Base-by-base conservation (phyloP, 2,329 filamentous ascomycete species). In the Coniella lustricola region DNA sequence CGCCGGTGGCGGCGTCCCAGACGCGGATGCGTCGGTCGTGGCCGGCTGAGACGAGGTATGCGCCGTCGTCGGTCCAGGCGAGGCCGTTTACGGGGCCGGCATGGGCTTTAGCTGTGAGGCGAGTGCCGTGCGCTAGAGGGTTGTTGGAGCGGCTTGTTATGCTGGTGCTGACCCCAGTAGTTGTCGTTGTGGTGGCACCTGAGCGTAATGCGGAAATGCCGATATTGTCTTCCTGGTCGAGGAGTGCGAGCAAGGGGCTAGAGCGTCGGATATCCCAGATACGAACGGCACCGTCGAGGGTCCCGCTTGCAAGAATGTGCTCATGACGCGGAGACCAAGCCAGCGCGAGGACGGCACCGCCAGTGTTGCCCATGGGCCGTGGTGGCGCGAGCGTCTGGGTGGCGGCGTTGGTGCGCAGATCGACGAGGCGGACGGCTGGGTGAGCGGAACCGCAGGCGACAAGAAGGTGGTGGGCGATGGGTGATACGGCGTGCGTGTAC, bases 401-500 rank as follows among this genome's bases (percentile, higher is more conserved):
- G 41, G 77, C 81, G 14, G 89, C 78, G 2, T 89, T 89, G 1
- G 90, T 90, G 45, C 87, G 85, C 31, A 96, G 74, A 62, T 97
- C 91, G 5, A 96, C 81, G 7, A 97, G 77, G 14, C 90, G 82
- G 13, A 95, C 85, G 21, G 86, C 77, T 7, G 88, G 87, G 61
- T 93, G 83, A 55, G 94, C 89, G 0, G 90, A 94, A 1, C 87
- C 90, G 59, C 89, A 93, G 9, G 91, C 90, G 9, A 96, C 86
- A 3, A 95, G 76, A 0, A 95, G 73, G 59, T 90, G 76, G 45
- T 79, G 70, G 48, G 88, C 77, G 50, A 90, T 70, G 36, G 83
- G 77, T 1, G 90, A 95, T 21, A 87, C 75, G 0, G 86, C 81
- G 63, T 95, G 90, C 1, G 85, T 82, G 65, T 89, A 88, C 41